phyloP scores from a whole-genome alignment of 345 rosid genomes.

The Populus nigra region DNA sequence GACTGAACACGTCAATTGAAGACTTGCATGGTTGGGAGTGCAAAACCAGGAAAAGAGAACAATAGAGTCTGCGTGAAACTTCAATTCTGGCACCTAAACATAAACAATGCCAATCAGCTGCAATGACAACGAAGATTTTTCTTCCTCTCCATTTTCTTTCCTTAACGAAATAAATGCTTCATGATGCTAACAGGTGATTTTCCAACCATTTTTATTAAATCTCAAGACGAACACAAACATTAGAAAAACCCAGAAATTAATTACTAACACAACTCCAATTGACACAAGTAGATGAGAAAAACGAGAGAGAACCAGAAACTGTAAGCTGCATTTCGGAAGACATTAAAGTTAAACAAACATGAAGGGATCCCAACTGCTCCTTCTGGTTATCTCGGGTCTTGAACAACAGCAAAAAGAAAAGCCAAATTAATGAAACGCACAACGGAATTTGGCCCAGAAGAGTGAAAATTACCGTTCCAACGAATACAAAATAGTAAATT shows the following conservation, averaged over 20 bases:
- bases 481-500: not conserved
- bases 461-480: not conserved
- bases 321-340: not conserved
- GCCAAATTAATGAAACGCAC: not conserved
- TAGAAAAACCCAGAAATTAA: not conserved
- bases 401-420: not conserved
- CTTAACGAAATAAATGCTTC: not conserved
- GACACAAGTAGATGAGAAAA: not conserved
- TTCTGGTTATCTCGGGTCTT: not conserved
- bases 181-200: not conserved
- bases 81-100: conserved; percentile 4
- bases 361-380: not conserved
- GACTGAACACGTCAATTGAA: not conserved
- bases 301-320: not conserved
- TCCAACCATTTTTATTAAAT: not conserved
- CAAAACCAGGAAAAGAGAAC: conserved; percentile 3
- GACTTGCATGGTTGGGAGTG: not conserved
- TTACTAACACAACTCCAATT: not conserved
- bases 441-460: not conserved
- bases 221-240: not conserved
- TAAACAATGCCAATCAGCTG: conserved; percentile 2
- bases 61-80: not conserved
- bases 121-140: not conserved
- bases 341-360: not conserved
- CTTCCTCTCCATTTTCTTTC: not conserved